Evolutionary conservation across 2,329 filamentous ascomycete species (phyloP).

Genomic region (Clonostachys rhizophaga): DNA sequence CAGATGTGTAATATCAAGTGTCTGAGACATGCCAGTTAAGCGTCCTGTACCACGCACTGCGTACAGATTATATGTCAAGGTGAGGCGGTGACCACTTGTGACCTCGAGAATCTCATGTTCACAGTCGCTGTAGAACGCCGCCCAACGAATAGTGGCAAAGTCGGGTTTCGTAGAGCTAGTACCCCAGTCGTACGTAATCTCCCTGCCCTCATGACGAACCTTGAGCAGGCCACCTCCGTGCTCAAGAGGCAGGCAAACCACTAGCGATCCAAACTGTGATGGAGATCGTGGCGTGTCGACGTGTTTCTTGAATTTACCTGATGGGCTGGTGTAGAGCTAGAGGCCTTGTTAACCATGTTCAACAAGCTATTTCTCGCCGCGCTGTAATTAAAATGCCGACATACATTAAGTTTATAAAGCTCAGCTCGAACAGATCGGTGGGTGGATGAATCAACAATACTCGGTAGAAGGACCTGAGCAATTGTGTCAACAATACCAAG

Average conservation of each 20-base stretch:
- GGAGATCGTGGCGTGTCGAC: constrained; percentile 46
- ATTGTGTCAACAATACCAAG: constrained; percentile 42
- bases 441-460: background rate
- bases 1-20: too few species aligned
- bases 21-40: too few species aligned
- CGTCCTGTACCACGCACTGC: too few species aligned
- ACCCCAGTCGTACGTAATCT: constrained; percentile 34
- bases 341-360: too few species aligned
- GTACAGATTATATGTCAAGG: constrained; percentile 55
- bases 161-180: background rate
- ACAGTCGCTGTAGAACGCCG: constrained; percentile 48
- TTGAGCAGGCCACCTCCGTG: constrained; percentile 34
- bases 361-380: too few species aligned
- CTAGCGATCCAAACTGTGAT: constrained; percentile 46
- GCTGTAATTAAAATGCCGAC: background rate
- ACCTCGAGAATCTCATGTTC: constrained; percentile 47
- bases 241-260: constrained; percentile 37
- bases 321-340: constrained; percentile 45
- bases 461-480: background rate
- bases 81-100: constrained; percentile 45
- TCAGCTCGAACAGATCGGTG: background rate
- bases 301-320: constrained; percentile 43
- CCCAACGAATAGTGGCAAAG: constrained; percentile 28
- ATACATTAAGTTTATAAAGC: background rate
- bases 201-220: constrained; percentile 30